phyloP scores from a whole-genome alignment of 2,329 filamentous ascomycete genomes.

The Ceratocystis cacaofunesta region DNA sequence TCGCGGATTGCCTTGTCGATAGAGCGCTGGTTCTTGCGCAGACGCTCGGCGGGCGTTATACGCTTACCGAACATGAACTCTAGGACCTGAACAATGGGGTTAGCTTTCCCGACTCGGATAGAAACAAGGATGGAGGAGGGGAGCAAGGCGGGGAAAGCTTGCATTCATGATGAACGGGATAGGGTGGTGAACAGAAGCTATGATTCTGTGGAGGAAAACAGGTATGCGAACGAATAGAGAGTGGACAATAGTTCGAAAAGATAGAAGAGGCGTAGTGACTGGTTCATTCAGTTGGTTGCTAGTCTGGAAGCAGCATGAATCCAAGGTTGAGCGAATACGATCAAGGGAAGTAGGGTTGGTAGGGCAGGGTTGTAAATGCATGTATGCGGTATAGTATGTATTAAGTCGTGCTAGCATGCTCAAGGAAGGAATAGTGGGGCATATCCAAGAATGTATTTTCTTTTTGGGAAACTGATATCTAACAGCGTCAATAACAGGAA shows the following conservation, averaged over 20 bases:
- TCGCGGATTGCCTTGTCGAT: conserved; percentile 96
- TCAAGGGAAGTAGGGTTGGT: no score
- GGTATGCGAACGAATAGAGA: background rate
- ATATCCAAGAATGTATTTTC: no score
- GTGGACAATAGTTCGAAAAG: background rate
- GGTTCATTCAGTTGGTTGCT: no score
- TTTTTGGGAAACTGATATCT: no score
- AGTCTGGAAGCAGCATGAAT: no score
- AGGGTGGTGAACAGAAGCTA: background rate
- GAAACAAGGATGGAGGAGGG: background rate
- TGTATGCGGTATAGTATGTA: no score
- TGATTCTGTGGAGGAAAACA: background rate
- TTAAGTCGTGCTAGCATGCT: no score
- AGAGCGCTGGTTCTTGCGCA: conserved; percentile 87
- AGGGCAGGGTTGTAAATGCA: no score
- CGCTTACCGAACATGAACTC: conserved; percentile 99
- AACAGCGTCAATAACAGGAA: no score
- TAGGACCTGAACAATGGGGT: conserved; percentile 49
- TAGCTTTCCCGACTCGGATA: background rate
- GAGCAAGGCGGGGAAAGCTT: conserved; percentile 10
- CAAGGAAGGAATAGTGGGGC: no score
- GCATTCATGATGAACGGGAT: conserved; percentile 39
- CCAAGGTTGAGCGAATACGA: no score
- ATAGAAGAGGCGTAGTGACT: no score
- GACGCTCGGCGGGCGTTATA: conserved; percentile 86